Evolutionary conservation across 176 grass and related monocot species (phyloP), one percentile per base, ranked within the genome.

Genomic region (Thinopyrum elongatum): DNA sequence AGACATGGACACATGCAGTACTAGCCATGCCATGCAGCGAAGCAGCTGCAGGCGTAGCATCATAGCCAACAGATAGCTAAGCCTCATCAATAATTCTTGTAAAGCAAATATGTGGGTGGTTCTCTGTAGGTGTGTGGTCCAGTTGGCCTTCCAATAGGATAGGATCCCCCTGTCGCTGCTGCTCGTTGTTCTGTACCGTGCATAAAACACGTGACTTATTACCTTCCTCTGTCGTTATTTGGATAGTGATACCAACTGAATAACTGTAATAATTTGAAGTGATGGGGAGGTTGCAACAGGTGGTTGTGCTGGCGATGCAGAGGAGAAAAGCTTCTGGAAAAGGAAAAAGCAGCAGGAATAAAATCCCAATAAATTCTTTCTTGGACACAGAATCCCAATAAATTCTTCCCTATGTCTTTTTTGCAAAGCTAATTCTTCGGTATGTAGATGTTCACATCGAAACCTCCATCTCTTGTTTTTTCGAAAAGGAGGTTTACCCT

Each of bases 201-300:
- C 76, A 88, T 81, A 85, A 70, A 85, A 58, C 90, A 91, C 82
- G 82, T 88, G 82, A 78, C 25, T 28, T 82, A 82, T 91, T 88
- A 84, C 69, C 76, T 42, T 22, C 69, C 22, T 21, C 31, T 78
- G 85, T 88, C 82, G 34, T 65, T 85, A 49, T 71, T 83, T 3
- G 22, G 74, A 76, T 17, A 87, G 81, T 80, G 89, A 84, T 80
- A 80, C 63, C 69, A 80, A 36, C 76, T 53, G 60, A 84, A 80
- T 90, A 67, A 91, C 85, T 65, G 69, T 84, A 80, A 80, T 58
- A 87, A 80, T 79, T 90, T 87, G 89, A 87, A 44, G 80, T 25
- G 65, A 87, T 28, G 13, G 31, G 17, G 15, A 19, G 28, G 69
- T 66, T 76, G 58, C 65, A 53, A 86, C 65, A 90, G 84, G 80